A percentile compares a stretch with the other conserved stretches of the same genome.
These are phyloP conservation scores for Podaxis sp. DNA, from an alignment of 768 basidiomycete species.

Conservation along the genomic window DNA sequence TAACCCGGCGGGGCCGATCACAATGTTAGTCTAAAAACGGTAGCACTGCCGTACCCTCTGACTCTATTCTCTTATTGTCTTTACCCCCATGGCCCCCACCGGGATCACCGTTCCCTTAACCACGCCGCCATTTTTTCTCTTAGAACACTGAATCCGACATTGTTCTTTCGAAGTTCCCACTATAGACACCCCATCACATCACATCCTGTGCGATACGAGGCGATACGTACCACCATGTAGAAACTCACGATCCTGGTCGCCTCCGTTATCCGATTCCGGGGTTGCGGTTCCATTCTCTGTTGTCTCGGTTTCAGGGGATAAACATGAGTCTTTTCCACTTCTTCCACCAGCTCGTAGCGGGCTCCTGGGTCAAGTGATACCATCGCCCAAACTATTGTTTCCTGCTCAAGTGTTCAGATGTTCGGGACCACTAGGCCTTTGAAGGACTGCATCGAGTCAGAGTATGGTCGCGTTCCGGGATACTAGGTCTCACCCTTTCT, in stretches of 20 bases:
- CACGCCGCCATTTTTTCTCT: neutral
- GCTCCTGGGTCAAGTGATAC: too few relatives aligned
- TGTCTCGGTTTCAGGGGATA: neutral
- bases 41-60: constrained; percentile 1
- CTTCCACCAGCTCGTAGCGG: too few relatives aligned
- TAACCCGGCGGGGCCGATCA: constrained; percentile 2
- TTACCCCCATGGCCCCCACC: neutral
- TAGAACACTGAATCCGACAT: neutral
- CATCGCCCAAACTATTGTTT: too few relatives aligned
- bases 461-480: too few relatives aligned
- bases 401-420: too few relatives aligned
- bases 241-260: neutral
- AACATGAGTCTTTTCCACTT: neutral
- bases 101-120: neutral
- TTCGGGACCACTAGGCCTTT: too few relatives aligned
- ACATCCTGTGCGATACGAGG: too few relatives aligned
- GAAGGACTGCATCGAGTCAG: too few relatives aligned
- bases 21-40: neutral
- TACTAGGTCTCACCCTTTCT: too few relatives aligned
- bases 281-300: neutral
- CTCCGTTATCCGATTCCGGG: neutral
- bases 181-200: neutral
- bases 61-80: constrained; percentile 14
- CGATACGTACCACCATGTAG: neutral
- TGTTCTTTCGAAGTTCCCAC: constrained; percentile 11